phyloP scores from a whole-genome alignment of 2,329 filamentous ascomycete species.

The Claviceps fusiformis region DNA sequence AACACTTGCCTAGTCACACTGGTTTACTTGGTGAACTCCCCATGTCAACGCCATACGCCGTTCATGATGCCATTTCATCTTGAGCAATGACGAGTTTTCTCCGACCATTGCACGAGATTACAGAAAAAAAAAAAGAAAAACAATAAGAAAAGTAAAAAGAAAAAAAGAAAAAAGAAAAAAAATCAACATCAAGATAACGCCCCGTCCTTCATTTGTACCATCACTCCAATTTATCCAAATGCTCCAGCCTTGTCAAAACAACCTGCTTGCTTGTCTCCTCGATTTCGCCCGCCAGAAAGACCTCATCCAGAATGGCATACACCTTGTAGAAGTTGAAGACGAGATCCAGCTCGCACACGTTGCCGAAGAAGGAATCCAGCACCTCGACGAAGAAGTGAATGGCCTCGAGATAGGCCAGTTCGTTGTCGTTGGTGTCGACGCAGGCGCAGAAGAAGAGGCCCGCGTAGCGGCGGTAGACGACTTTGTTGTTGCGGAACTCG shows the following conservation, averaged over 20 bases:
- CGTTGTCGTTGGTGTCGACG: slow-evolving; percentile 97
- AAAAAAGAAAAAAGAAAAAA: neutral
- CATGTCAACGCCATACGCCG: neutral
- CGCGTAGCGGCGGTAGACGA: slow-evolving; percentile 94
- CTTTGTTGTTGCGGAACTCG: slow-evolving; percentile 87
- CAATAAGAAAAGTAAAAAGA: neutral
- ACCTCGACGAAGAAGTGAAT: slow-evolving; percentile 99
- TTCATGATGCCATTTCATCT: neutral
- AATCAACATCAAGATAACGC: neutral
- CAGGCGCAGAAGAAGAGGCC: slow-evolving; percentile 98
- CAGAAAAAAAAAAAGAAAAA: too few relatives aligned
- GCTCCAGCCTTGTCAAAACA: slow-evolving; percentile 82
- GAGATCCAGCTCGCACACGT: slow-evolving; percentile 95
- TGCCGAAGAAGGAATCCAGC: slow-evolving; percentile 95
- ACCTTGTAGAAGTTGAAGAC: slow-evolving; percentile 76
- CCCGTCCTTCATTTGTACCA: neutral
- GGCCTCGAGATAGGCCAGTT: slow-evolving; percentile 89
- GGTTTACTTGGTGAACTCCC: neutral
- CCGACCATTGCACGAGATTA: neutral
- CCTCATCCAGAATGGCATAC: slow-evolving; percentile 96
- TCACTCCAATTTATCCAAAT: slow-evolving; percentile 90
- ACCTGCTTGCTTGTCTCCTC: slow-evolving; percentile 99
- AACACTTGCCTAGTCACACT: neutral
- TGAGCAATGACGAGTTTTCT: neutral
- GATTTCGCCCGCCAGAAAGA: slow-evolving; percentile 94